Evolutionary conservation across 2,329 filamentous ascomycete species (phyloP).

Genomic region (Aureobasidium zeae): DNA sequence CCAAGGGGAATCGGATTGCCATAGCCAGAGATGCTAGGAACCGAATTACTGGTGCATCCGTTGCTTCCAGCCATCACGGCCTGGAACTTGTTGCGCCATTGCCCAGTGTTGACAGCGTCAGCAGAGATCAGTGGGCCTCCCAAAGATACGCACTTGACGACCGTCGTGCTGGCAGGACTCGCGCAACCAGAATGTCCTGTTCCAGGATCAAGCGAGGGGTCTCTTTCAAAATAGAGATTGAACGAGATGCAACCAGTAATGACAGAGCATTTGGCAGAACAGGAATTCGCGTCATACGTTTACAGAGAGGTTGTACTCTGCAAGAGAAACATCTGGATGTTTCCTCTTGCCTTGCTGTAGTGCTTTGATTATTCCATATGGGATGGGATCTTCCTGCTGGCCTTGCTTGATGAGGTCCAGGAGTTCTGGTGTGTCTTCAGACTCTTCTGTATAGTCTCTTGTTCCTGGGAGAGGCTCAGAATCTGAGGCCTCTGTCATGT

Average conservation of each 20-base stretch:
- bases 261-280: too few species aligned
- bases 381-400: too few species aligned
- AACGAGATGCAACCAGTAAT: slow-evolving; percentile 21
- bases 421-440: too few species aligned
- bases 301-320: too few species aligned
- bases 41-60: slow-evolving; percentile 24
- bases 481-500: too few species aligned
- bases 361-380: too few species aligned
- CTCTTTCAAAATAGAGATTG: slow-evolving; percentile 23
- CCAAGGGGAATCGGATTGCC: slow-evolving; percentile 24
- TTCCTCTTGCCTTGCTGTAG: too few species aligned
- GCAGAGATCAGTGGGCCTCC: slow-evolving; percentile 17
- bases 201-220: slow-evolving; percentile 8
- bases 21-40: slow-evolving; percentile 17
- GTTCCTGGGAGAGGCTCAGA: too few species aligned
- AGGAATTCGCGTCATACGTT: too few species aligned
- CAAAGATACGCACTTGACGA: slow-evolving; percentile 18
- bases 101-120: slow-evolving; percentile 29
- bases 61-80: slow-evolving; percentile 38
- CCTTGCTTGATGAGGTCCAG: too few species aligned
- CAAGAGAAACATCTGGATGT: too few species aligned
- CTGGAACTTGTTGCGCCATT: slow-evolving; percentile 28
- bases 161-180: slow-evolving; percentile 19
- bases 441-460: too few species aligned
- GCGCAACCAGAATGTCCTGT: neutral